Evolutionary conservation across 441 rosid genomes (phyloP).

Genomic region (Eruca vesicaria): DNA sequence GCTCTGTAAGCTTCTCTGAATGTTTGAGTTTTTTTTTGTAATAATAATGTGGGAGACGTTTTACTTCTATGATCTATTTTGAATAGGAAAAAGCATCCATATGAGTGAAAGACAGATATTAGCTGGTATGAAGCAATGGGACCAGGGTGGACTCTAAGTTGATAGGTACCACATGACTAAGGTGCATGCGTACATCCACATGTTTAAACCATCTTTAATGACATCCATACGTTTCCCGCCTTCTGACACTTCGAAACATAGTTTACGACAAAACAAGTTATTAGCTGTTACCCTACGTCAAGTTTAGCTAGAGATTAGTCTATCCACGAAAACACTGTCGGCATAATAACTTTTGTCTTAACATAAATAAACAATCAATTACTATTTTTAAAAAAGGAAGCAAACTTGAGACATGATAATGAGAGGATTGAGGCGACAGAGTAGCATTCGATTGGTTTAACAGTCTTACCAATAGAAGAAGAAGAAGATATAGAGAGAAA

Average conservation of each 20-base stretch:
- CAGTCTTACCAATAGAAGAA: slow-evolving; percentile 2
- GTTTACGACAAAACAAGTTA: not conserved
- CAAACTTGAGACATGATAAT: not conserved
- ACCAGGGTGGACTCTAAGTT: slow-evolving; percentile 5
- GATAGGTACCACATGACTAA: slow-evolving; percentile 4
- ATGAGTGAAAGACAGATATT: not conserved
- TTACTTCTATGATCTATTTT: not conserved
- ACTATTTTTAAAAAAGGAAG: not conserved
- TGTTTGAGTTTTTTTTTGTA: not conserved
- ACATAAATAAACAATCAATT: not conserved
- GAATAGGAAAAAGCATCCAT: not conserved
- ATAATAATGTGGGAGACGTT: slow-evolving; percentile 21
- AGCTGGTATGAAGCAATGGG: not conserved
- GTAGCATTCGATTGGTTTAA: not conserved
- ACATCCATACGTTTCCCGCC: slow-evolving; percentile 16
- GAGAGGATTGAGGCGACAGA: not conserved
- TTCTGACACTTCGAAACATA: not conserved
- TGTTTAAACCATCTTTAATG: not conserved
- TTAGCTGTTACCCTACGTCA: not conserved
- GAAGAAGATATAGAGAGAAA: not conserved
- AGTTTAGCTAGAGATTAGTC: not conserved
- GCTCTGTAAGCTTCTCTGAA: slow-evolving; percentile 19
- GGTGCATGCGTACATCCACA: slow-evolving; percentile 22
- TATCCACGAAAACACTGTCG: not conserved
- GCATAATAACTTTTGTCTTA: not conserved